Evolutionary conservation across 495 filamentous ascomycete genomes (phyloP).

Genomic region (Elasticomyces elasticus): DNA sequence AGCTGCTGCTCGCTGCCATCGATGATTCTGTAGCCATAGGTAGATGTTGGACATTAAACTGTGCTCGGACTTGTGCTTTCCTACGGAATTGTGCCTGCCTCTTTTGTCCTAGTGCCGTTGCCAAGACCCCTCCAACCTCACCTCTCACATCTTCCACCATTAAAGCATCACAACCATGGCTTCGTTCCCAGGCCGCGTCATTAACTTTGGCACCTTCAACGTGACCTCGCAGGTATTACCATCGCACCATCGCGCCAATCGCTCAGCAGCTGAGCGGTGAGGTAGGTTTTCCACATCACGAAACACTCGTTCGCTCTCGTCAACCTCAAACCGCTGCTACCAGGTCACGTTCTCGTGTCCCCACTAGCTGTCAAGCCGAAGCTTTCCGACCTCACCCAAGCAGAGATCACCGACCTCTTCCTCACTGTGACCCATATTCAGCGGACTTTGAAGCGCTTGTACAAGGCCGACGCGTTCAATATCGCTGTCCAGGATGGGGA

Average conservation of each 20-base stretch:
- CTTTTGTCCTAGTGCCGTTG: no score
- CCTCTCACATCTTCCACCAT: no score
- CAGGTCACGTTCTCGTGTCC: conserved; percentile 83
- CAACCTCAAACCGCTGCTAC: conserved; percentile 88
- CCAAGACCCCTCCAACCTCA: no score
- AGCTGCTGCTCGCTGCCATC: no score
- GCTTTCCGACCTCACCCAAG: conserved; percentile 59
- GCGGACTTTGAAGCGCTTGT: conserved; percentile 61
- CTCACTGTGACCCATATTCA: conserved; percentile 70
- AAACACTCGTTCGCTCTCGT: conserved; percentile 73
- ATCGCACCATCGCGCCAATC: background rate
- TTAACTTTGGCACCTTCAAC: conserved; percentile 56
- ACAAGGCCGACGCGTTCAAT: conserved; percentile 77
- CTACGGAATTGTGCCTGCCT: no score
- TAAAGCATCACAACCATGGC: no score
- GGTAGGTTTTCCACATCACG: conserved; percentile 76
- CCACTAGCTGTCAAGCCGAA: conserved; percentile 55
- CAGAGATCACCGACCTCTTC: conserved; percentile 79
- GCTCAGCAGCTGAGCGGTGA: conserved; percentile 4
- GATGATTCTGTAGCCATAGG: no score
- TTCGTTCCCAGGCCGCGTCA: conserved; percentile 18
- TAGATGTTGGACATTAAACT: no score
- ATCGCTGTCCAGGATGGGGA: conserved; percentile 86
- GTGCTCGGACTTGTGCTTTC: no score
- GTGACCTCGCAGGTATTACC: conserved; percentile 49